Evolutionary conservation across 2,329 filamentous ascomycete genomes (phyloP), one percentile per base, ranked within the genome.

Genomic region (Alternaria gaisen): DNA sequence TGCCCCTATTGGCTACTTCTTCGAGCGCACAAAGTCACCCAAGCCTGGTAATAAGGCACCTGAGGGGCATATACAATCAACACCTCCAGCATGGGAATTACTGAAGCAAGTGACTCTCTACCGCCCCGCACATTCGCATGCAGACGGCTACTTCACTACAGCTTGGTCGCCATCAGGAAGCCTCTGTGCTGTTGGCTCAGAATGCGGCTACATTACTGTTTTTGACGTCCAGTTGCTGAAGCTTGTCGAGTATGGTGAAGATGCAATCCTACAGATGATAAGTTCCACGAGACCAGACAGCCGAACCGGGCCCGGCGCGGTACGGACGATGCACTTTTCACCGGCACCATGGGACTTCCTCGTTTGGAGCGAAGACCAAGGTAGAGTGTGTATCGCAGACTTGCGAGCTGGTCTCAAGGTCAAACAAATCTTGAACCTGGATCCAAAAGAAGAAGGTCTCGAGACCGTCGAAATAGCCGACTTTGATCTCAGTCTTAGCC

Each of bases 341-440:
- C 94, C 94, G 0, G 91, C 91, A 1, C 92, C 94, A 0, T 94
- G 90, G 83, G 94, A 97, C 74, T 86, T 99, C 18, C 82, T 99
- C 41, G 91, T 96, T 7, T 98, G 95, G 94, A 92, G 93, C 9
- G 95, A 99, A 78, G 92, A 97, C 71, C 90, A 91, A 64, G 91
- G 90, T 4, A 85, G 88, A 57, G 83, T 94, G 16, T 92, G 91
- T 38, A 83, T 94, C 40, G 90, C 90, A 5, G 92, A 95, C 77
- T 80, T 92, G 51, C 86, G 91, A 30, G 86, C 83, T 67, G 87
- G 89, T 22, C 88, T 92, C 63, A 82, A 85, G 47, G 84, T 87
- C 53, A 87, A 89, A 46, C 92, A 95, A 74, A 85, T 91, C 32
- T 82, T 95, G 30, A 81, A 86, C 28, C 83, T 94, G 42, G 86